These are phyloP conservation scores for Candida fluviatilis DNA, from an alignment of 805 yeast species.

Conservation along the genomic window DNA sequence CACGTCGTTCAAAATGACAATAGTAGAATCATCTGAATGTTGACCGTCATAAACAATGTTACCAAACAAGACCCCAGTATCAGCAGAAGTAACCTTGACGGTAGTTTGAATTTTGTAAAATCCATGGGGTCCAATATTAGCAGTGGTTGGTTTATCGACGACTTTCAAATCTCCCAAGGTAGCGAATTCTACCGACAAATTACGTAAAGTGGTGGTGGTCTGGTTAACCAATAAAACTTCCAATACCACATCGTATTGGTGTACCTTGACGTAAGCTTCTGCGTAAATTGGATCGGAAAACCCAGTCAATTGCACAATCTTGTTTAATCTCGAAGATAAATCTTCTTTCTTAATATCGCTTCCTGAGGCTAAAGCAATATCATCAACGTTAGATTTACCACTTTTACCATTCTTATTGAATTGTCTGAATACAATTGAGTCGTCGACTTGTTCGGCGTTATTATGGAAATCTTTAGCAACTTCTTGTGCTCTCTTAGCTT, in stretches of 20 bases:
- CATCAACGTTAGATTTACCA: constrained; percentile 42
- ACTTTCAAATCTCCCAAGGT: constrained; percentile 95
- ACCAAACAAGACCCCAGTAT: constrained; percentile 97
- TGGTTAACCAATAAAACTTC: constrained; percentile 94
- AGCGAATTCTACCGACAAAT: constrained; percentile 90
- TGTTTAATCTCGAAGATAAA: constrained; percentile 74
- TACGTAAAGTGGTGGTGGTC: constrained; percentile 85
- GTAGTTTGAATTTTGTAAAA: constrained; percentile 88
- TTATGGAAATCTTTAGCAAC: constrained; percentile 56
- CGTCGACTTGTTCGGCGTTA: constrained; percentile 75
- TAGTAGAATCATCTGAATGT: constrained; percentile 82
- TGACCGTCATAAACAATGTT: constrained; percentile 95
- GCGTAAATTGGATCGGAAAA: constrained; percentile 97
- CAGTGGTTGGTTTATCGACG: constrained; percentile 84
- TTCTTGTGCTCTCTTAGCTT: constrained; percentile 50
- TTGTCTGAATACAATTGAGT: constrained; percentile 74
- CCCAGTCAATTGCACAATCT: constrained; percentile 93
- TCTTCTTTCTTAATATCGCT: constrained; percentile 51
- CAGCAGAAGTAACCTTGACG: constrained; percentile 92
- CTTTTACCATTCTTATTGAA: constrained; percentile 42
- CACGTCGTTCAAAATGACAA: constrained; percentile 89
- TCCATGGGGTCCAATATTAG: constrained; percentile 95
- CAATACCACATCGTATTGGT: constrained; percentile 91
- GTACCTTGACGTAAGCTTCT: constrained; percentile 94
- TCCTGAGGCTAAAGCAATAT: constrained; percentile 50